A percentile compares a stretch with the other conserved stretches of the same genome.
Evolutionary conservation across 768 basidiomycete species (phyloP).

Genomic region (Tulasnella sp.): DNA sequence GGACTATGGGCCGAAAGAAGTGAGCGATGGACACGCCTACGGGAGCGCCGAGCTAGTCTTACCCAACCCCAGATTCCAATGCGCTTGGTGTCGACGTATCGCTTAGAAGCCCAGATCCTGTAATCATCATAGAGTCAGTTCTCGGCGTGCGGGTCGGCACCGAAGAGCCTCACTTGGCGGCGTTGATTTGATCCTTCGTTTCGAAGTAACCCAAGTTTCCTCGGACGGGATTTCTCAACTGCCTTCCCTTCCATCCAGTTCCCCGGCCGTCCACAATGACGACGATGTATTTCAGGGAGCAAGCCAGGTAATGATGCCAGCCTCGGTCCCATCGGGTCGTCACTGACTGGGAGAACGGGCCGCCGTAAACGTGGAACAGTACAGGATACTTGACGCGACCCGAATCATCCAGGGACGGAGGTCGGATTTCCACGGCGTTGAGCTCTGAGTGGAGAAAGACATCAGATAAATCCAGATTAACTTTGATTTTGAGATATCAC

Average conservation of each 20-base stretch:
- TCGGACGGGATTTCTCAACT: conserved; percentile 81
- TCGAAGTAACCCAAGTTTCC: conserved; percentile 86
- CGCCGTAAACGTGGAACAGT: conserved; percentile 90
- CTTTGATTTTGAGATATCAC: conserved; percentile 30
- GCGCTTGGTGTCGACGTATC: conserved; percentile 80
- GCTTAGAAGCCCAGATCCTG: conserved; percentile 78
- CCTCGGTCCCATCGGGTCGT: conserved; percentile 61
- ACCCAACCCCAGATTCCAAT: conserved; percentile 99
- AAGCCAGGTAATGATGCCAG: conserved; percentile 85
- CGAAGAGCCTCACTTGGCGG: conserved; percentile 59
- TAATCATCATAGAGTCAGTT: background rate
- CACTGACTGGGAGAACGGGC: conserved; percentile 80
- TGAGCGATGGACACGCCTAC: background rate
- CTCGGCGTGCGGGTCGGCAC: too few species aligned
- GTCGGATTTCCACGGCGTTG: conserved; percentile 86
- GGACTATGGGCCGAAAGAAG: conserved; percentile 52
- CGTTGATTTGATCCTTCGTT: conserved; percentile 82
- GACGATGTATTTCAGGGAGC: conserved; percentile 74
- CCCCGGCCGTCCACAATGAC: conserved; percentile 91
- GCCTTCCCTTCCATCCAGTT: conserved; percentile 85
- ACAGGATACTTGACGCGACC: conserved; percentile 97
- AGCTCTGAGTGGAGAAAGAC: conserved; percentile 51
- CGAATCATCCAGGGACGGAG: conserved; percentile 87
- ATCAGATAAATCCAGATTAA: background rate
- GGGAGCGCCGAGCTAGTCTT: conserved; percentile 34